Conservation (phyloP, 805 yeast species). For the Wickerhamomyces subpelliculosus region DNA sequence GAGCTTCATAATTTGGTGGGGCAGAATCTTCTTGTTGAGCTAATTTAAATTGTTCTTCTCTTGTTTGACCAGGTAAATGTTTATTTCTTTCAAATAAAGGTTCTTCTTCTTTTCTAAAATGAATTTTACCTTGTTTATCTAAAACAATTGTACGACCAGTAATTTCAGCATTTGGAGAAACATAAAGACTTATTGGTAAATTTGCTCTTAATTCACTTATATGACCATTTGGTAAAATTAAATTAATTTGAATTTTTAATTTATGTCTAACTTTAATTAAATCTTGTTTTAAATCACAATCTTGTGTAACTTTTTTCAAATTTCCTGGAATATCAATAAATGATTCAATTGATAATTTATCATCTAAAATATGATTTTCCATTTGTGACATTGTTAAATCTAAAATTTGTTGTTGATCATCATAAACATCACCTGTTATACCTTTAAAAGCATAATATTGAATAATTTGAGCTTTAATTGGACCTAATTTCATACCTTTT, state of each 20-base stretch:
- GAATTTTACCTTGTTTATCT: slow-evolving; percentile 34
- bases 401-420: slow-evolving; percentile 53
- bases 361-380: slow-evolving; percentile 34
- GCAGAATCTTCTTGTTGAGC: slow-evolving; percentile 40
- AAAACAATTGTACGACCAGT: slow-evolving; percentile 30
- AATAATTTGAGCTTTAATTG: slow-evolving; percentile 54
- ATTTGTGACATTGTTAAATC: slow-evolving; percentile 42
- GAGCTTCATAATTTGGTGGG: slow-evolving; percentile 72
- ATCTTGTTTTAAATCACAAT: slow-evolving; percentile 61
- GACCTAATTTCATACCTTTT: slow-evolving; percentile 70
- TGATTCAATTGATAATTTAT: slow-evolving; percentile 59
- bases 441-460: slow-evolving; percentile 62
- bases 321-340: slow-evolving; percentile 60
- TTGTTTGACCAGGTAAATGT: neutral
- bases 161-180: slow-evolving; percentile 70
- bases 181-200: slow-evolving; percentile 64
- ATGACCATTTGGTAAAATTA: slow-evolving; percentile 72
- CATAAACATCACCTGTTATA: slow-evolving; percentile 43
- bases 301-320: slow-evolving; percentile 71
- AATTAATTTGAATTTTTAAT: slow-evolving; percentile 61
- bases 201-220: slow-evolving; percentile 83
- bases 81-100: slow-evolving; percentile 21
- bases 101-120: slow-evolving; percentile 32
- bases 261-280: slow-evolving; percentile 74
- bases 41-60: slow-evolving; percentile 4